Evolutionary conservation across 495 filamentous ascomycete genomes (phyloP), one percentile per base, ranked within the genome.

Genomic region (Penicillium maclennaniae): DNA sequence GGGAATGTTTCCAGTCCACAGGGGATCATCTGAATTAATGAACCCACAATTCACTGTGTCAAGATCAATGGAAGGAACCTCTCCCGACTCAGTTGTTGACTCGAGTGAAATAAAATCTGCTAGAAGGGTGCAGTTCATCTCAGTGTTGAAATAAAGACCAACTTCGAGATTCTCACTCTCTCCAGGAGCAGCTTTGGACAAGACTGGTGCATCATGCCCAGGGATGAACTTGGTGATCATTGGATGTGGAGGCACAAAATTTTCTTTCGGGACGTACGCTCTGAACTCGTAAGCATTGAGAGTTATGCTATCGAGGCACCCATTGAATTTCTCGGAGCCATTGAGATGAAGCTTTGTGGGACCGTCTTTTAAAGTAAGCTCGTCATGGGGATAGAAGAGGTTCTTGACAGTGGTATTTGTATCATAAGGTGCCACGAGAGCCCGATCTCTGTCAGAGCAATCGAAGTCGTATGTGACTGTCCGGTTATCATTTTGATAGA

Each of bases 211-310:
- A 52, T 89, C 86, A 56, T 89, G 86, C 4, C 85, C 83, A 0
- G 86, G 86, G 0, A 64, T 48, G 55, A 88, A 84, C 43, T 75
- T 74, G 9, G 86, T 88, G 56, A 89, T 82, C 72, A 85, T 83
- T 6, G 86, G 85, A 1, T 72, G 68, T n/a, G 82, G 82, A 16
- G 60, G 45, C 5, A 78, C 53, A 53, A 75, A 87, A 7, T 65
- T 63, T 1, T 68, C 56, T 25, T 72, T 75, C 0, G 80, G 83
- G 6, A 88, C 82, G 60, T 83, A 87, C 10, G 80, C 82, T 38
- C 80, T 80, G 67, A 81, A 89, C 36, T 82, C 83, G 53, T 76
- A 89, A 0, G 81, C 71, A 3, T 72, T 56, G 57, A 88, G 63
- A 6, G 72, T 75, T 27, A 88, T 59, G 12, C 55, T 73, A 23